Conservation (phyloP, 2,329 filamentous ascomycete genomes). For the Botrytis cinerea region DNA sequence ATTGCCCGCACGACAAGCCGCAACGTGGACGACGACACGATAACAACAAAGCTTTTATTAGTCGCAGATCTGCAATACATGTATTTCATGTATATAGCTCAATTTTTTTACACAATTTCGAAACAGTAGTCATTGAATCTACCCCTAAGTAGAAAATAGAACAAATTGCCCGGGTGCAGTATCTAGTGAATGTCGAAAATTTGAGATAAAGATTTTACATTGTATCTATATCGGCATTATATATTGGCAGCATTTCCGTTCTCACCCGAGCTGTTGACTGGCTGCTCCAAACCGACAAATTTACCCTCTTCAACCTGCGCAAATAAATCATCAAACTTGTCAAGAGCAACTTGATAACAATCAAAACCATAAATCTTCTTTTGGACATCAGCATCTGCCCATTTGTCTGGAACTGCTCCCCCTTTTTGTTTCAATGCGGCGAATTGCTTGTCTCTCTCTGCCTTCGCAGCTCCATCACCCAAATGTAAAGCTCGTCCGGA, state of each 20-base stretch:
- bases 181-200: background rate
- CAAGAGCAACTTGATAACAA: slow-evolving; percentile 24
- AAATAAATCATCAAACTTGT: slow-evolving; percentile 26
- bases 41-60: background rate
- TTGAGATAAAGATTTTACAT: background rate
- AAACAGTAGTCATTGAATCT: background rate
- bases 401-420: slow-evolving; percentile 62
- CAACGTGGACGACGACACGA: background rate
- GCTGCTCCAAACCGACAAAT: background rate
- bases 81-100: background rate
- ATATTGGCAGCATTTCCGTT: slow-evolving; percentile 5
- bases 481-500: slow-evolving; percentile 58
- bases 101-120: background rate
- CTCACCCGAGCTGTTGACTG: background rate
- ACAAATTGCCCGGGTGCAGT: too few relatives aligned
- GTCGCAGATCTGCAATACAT: background rate
- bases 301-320: background rate
- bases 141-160: background rate
- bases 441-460: slow-evolving; percentile 60
- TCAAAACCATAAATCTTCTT: slow-evolving; percentile 56
- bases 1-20: background rate
- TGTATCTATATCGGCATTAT: background rate
- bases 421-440: slow-evolving; percentile 50
- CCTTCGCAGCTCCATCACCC: slow-evolving; percentile 58
- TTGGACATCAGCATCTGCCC: slow-evolving; percentile 70